Percentiles rank a stretch among this genome's conserved stretches.
Evolutionary conservation across 1,284 basidiomycete species (phyloP).

Genomic region (Ceratobasidium papillatum): DNA sequence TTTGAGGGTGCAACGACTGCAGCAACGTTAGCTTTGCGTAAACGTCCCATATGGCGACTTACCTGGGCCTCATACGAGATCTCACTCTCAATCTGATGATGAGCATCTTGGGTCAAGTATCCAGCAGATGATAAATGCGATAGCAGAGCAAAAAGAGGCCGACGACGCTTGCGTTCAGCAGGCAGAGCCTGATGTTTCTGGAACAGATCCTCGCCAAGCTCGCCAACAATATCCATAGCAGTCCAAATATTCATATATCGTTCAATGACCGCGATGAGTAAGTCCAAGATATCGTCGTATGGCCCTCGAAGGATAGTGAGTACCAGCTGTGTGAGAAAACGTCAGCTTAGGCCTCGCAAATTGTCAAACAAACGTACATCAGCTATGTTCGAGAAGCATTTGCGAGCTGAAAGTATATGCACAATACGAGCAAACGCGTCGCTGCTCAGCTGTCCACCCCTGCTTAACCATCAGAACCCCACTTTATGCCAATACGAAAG

Average conservation of each 20-base stretch:
- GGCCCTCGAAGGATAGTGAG: slow-evolving; percentile 18
- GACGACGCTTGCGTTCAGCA: slow-evolving; percentile 63
- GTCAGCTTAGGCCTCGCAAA: not conserved
- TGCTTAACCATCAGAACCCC: not conserved
- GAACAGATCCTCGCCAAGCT: slow-evolving; percentile 67
- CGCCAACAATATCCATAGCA: slow-evolving; percentile 70
- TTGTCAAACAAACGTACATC: slow-evolving; percentile 3
- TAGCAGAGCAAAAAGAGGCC: slow-evolving; percentile 66
- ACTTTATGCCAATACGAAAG: not conserved
- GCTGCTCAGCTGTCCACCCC: slow-evolving; percentile 14
- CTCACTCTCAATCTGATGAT: slow-evolving; percentile 67
- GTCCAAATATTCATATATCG: slow-evolving; percentile 64
- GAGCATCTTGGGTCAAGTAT: slow-evolving; percentile 62
- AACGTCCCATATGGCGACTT: slow-evolving; percentile 46
- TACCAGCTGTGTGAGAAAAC: not conserved
- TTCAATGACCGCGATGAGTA: slow-evolving; percentile 29
- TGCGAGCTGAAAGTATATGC: slow-evolving; percentile 31
- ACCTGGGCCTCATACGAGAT: slow-evolving; percentile 68
- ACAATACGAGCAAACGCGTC: slow-evolving; percentile 32
- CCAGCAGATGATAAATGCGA: slow-evolving; percentile 68
- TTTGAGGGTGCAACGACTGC: slow-evolving; percentile 59
- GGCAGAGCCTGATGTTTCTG: slow-evolving; percentile 65
- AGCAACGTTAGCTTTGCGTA: not conserved
- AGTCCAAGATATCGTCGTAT: slow-evolving; percentile 23
- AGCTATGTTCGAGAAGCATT: slow-evolving; percentile 33